Evolutionary conservation across 495 filamentous ascomycete species (phyloP).

Genomic region (Clavariopsis aquatica): DNA sequence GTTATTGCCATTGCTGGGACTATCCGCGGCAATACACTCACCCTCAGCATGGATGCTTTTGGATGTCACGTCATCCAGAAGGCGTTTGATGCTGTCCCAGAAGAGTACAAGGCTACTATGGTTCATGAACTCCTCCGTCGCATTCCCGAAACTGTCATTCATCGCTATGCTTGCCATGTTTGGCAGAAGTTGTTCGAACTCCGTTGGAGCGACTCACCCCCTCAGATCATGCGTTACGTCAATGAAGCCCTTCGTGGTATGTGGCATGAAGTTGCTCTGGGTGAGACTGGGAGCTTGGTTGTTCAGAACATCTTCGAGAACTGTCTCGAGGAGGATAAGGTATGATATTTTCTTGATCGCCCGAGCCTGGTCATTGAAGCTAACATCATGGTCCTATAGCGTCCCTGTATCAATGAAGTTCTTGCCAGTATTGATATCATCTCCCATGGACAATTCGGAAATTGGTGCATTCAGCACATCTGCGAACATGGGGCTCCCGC

Average conservation of each 20-base stretch:
- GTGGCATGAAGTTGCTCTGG: conserved; percentile 98
- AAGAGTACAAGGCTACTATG: conserved; percentile 98
- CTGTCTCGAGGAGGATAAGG: conserved; percentile 98
- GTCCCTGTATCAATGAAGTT: conserved; percentile 95
- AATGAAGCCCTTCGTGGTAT: conserved; percentile 93
- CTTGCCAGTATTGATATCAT: conserved; percentile 91
- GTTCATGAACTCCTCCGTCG: conserved; percentile 92
- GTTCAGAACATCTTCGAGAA: conserved; percentile 99
- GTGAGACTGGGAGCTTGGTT: conserved; percentile 94
- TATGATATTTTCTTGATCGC: conserved; percentile 44
- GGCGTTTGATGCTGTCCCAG: conserved; percentile 94
- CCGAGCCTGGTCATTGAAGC: background rate
- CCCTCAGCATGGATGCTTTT: conserved; percentile 95
- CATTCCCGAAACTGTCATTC: conserved; percentile 96
- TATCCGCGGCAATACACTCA: conserved; percentile 92
- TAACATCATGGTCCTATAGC: conserved; percentile 55
- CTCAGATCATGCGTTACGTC: conserved; percentile 97
- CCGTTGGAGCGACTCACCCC: conserved; percentile 89
- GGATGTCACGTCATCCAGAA: conserved; percentile 98
- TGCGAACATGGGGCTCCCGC: conserved; percentile 93
- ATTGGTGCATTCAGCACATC: conserved; percentile 99
- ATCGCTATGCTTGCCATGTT: conserved; percentile 97
- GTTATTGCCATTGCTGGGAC: conserved; percentile 92
- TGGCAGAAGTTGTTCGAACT: conserved; percentile 99
- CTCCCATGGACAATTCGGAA: conserved; percentile 97